These are phyloP conservation scores for Rhynchospora tenuis DNA, from an alignment of 176 grass and related monocot species.

Conservation along the genomic window DNA sequence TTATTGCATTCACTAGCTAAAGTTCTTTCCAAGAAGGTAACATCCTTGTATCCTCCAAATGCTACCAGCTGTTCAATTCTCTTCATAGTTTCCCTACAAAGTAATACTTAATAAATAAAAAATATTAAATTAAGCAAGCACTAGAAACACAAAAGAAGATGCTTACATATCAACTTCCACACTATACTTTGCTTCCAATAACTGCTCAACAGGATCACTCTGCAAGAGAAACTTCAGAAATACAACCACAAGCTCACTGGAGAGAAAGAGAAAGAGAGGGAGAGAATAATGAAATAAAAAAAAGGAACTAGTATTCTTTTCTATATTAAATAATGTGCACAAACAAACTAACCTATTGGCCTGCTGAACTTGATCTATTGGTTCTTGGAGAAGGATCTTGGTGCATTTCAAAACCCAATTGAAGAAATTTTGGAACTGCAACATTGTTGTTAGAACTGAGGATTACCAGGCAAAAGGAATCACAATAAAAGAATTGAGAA, in stretches of 20 bases:
- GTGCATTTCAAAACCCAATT: constrained; percentile 88
- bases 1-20: constrained; percentile 73
- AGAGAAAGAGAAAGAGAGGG: constrained; percentile 10
- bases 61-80: constrained; percentile 60
- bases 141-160: constrained; percentile 24
- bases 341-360: constrained; percentile 15
- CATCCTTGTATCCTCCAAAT: constrained; percentile 85
- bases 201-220: constrained; percentile 75
- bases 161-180: constrained; percentile 85
- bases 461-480: constrained; percentile 2
- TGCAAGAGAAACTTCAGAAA: constrained; percentile 89
- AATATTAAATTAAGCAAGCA: constrained; percentile 6
- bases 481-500: constrained; percentile 8
- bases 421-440: constrained; percentile 98
- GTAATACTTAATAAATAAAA: constrained; percentile 15
- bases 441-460: constrained; percentile 13
- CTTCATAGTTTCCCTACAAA: constrained; percentile 57
- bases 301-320: neutral
- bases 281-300: neutral
- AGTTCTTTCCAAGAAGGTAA: constrained; percentile 64
- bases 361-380: constrained; percentile 52
- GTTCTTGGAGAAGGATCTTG: constrained; percentile 82
- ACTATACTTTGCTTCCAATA: constrained; percentile 56
- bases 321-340: neutral
- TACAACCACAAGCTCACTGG: constrained; percentile 81